Evolutionary conservation across 495 filamentous ascomycete genomes (phyloP).

Genomic region (Penicillium subrubescens): DNA sequence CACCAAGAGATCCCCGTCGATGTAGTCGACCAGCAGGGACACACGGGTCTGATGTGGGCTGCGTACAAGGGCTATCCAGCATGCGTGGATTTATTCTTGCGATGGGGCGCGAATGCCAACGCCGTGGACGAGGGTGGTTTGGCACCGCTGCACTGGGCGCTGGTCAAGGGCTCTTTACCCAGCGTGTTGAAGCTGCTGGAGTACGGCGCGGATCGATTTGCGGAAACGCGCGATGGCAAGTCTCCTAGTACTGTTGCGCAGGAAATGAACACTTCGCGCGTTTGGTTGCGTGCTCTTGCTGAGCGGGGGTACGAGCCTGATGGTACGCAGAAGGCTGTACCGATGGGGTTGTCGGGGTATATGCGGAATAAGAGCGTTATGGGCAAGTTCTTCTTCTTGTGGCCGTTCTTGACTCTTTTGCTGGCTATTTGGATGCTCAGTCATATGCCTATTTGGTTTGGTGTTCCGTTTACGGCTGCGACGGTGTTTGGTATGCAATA

Average conservation of each 20-base stretch:
- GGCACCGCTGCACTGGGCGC: conserved; percentile 92
- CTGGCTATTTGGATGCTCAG: conserved; percentile 70
- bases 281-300: conserved; percentile 81
- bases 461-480: conserved; percentile 68
- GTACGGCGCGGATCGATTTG: conserved; percentile 91
- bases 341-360: conserved; percentile 50
- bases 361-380: conserved; percentile 78
- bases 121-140: conserved; percentile 88
- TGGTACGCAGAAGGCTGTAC: conserved; percentile 64
- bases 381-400: conserved; percentile 87
- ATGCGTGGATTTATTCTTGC: conserved; percentile 88
- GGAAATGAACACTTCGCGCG: conserved; percentile 82
- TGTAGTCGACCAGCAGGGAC: conserved; percentile 80
- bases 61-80: conserved; percentile 93
- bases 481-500: conserved; percentile 75
- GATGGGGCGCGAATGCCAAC: conserved; percentile 94
- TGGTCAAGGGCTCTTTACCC: conserved; percentile 83
- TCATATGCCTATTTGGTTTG: conserved; percentile 70
- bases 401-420: conserved; percentile 78
- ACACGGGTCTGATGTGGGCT: conserved; percentile 97
- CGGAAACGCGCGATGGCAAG: conserved; percentile 83
- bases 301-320: conserved; percentile 84
- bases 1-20: conserved; percentile 95
- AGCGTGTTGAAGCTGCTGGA: conserved; percentile 92
- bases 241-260: conserved; percentile 79